A percentile compares a stretch with the other conserved stretches of the same genome.
These are phyloP conservation scores for Solanum rostratum DNA, from an alignment of 257 asterid genomes.

Conservation along the genomic window DNA sequence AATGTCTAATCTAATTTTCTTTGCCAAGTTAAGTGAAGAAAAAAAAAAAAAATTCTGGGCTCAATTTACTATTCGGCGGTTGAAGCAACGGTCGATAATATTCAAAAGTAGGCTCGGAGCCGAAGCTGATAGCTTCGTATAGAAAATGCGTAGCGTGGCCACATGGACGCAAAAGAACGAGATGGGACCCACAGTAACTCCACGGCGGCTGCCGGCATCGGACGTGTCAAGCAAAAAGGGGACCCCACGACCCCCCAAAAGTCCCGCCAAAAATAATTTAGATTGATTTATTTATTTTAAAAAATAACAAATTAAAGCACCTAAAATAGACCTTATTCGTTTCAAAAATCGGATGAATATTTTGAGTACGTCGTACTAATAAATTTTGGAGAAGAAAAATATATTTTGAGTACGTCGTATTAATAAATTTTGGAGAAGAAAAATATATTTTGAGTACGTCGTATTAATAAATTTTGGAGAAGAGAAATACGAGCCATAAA, in stretches of 20 bases:
- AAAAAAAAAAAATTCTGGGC: neutral
- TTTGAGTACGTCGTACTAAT: neutral
- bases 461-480: neutral
- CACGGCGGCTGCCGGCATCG: constrained; percentile 46
- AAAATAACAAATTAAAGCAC: no score
- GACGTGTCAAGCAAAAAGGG: neutral
- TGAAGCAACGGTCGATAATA: neutral
- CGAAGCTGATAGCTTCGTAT: constrained; percentile 8
- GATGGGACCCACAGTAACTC: neutral
- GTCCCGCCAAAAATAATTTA: constrained; percentile 6
- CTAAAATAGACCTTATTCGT: neutral
- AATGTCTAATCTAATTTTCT: neutral
- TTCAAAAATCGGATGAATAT: neutral
- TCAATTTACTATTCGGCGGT: neutral
- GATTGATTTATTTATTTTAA: neutral
- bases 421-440: neutral
- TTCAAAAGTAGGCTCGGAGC: constrained; percentile 1
- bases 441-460: neutral
- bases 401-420: neutral
- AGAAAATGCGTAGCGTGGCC: neutral
- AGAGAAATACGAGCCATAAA: no score
- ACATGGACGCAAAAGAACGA: neutral
- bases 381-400: neutral
- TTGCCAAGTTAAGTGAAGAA: neutral
- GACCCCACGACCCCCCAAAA: constrained; percentile 5